phyloP scores from a whole-genome alignment of 176 grass and related monocot genomes.

The Avena insularis region DNA sequence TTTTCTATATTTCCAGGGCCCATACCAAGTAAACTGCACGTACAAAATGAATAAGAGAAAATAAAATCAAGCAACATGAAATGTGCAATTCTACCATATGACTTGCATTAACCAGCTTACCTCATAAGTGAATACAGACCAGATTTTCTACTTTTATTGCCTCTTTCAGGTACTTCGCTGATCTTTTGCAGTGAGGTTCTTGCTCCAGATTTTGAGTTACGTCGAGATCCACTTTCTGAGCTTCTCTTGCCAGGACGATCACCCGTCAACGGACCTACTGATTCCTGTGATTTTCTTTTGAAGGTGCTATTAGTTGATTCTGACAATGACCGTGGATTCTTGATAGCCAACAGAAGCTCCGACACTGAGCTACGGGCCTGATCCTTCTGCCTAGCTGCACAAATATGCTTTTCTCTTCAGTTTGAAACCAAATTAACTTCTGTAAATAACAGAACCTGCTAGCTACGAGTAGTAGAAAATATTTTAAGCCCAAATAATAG shows the following conservation, averaged over 20 bases:
- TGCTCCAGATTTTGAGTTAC: constrained; percentile 50
- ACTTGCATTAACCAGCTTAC: constrained; percentile 40
- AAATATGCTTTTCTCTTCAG: constrained; percentile 18
- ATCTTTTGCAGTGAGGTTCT: constrained; percentile 84
- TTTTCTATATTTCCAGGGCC: constrained; percentile 55
- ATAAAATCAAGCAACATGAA: not conserved
- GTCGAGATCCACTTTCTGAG: constrained; percentile 52
- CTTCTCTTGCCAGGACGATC: constrained; percentile 56
- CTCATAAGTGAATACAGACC: constrained; percentile 78
- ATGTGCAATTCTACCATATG: not conserved
- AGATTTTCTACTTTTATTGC: constrained; percentile 72
- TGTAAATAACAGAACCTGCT: not conserved
- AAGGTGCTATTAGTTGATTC: constrained; percentile 62
- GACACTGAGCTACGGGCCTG: constrained; percentile 79
- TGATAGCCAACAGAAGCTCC: constrained; percentile 79
- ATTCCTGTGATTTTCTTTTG: constrained; percentile 73
- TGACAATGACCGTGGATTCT: constrained; percentile 63
- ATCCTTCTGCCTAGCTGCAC: constrained; percentile 83
- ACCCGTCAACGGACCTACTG: not conserved
- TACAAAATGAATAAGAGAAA: not conserved
- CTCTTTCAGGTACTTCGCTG: constrained; percentile 65
- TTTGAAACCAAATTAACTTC: not conserved
- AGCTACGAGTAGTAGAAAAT: not conserved
- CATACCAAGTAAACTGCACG: constrained; percentile 65
- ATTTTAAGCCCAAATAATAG: not conserved